Evolutionary conservation across 2,329 filamentous ascomycete species (phyloP).

Genomic region (Talaromyces piceae): DNA sequence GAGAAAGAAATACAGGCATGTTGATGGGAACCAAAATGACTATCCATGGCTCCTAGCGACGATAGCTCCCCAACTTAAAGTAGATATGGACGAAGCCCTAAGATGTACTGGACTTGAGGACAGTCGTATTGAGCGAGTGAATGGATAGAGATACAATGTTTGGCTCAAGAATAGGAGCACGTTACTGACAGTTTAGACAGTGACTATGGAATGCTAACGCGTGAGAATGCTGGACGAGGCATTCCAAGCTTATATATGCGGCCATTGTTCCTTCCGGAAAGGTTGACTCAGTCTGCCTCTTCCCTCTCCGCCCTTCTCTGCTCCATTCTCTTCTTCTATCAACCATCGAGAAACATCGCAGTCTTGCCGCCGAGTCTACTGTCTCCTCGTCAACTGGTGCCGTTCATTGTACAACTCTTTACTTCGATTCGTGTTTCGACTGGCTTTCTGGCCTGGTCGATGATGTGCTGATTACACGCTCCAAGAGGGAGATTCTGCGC

Average conservation of each 20-base stretch:
- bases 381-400: background rate
- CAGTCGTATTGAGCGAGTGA: background rate
- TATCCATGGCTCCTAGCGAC: no score
- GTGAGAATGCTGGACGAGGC: background rate
- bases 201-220: conserved; percentile 1
- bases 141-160: no score
- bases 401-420: background rate
- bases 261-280: background rate
- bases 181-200: background rate
- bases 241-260: background rate
- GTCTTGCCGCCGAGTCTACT: background rate
- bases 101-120: background rate
- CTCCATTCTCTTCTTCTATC: background rate
- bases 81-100: background rate
- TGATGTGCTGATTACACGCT: conserved; percentile 1
- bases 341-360: background rate
- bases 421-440: background rate
- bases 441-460: background rate
- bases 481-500: background rate
- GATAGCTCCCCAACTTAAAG: no score
- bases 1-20: no score
- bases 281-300: background rate
- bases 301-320: background rate
- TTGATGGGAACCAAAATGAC: no score
- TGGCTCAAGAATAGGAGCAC: no score